Percentiles rank a stretch among this genome's conserved stretches.
Evolutionary conservation across 805 yeast species (phyloP).

Genomic region (Kockiozyma suomiensis): DNA sequence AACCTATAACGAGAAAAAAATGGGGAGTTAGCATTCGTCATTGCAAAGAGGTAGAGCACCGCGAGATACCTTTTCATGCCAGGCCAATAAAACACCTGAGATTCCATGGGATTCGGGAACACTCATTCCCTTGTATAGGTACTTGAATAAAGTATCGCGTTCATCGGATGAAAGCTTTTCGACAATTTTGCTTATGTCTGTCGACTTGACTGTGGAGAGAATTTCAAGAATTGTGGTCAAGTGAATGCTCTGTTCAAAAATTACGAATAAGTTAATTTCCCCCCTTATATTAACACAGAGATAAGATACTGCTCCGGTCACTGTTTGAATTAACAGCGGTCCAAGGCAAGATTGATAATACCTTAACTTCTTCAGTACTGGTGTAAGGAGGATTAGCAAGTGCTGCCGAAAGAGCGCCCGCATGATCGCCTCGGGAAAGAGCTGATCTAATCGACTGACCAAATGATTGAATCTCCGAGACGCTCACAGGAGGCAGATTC

Average conservation of each 20-base stretch:
- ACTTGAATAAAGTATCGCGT: constrained; percentile 77
- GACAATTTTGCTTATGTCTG: constrained; percentile 67
- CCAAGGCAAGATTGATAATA: constrained; percentile 4
- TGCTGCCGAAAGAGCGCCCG: constrained; percentile 64
- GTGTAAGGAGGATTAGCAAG: constrained; percentile 83
- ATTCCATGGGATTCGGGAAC: constrained; percentile 63
- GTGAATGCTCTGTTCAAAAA: constrained; percentile 44
- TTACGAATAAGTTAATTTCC: too few relatives aligned
- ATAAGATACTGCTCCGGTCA: too few relatives aligned
- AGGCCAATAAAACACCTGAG: constrained; percentile 70
- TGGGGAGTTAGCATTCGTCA: neutral
- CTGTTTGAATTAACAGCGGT: neutral
- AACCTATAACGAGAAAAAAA: constrained; percentile 45
- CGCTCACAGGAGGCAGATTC: constrained; percentile 47
- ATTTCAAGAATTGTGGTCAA: constrained; percentile 66
- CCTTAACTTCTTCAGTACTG: constrained; percentile 61
- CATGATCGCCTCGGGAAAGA: constrained; percentile 71
- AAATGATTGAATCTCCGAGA: constrained; percentile 54
- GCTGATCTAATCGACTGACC: constrained; percentile 52
- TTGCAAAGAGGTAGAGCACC: neutral
- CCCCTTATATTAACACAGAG: too few relatives aligned
- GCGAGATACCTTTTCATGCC: constrained; percentile 73
- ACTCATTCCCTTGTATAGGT: constrained; percentile 83
- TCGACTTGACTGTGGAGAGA: constrained; percentile 64
- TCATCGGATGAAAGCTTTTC: constrained; percentile 62